Evolutionary conservation across 768 basidiomycete species (phyloP), one percentile per base, ranked within the genome.

Genomic region (Macrolepiota fuliginosa): DNA sequence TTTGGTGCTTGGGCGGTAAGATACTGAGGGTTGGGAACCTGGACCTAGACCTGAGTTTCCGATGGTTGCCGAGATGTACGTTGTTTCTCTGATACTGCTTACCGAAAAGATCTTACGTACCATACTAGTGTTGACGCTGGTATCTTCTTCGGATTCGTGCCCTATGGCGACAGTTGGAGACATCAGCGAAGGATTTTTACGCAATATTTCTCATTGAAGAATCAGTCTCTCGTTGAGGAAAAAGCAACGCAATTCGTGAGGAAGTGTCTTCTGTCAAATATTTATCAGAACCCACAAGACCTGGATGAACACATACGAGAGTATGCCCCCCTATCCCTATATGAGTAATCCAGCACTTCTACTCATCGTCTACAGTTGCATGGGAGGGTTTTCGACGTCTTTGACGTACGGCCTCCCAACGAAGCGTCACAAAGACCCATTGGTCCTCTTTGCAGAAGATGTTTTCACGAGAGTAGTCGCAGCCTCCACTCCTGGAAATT

Each of bases 181-280:
- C 59, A 56, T 40, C 68, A 72, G 24, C 68, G 74, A 1, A 65
- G 66, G n/a, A 61, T 69, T 49, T 65, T 72, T 17, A 69, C 71
- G 15, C 57, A 73, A n/a, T 59, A 69, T 56, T 63, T 76, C 11
- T 70, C 65, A 29, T 53, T 11, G 51, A 53, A 42, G 24, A 29
- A 25, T 25, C 24, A 42, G 11, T 11, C 25, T 17, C 17, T 25
- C 13, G 24, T 27, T 1, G 35, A 56, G 4, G 46, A 56, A 4
- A 27, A 47, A 27, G 42, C 15, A 17, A 3, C 54, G 10, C 19
- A 54, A 13, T 35, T 62, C 13, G 49, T 45, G 4, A 32, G 54
- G 0, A 53, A 32, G 19, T 36, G 47, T 6, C 55, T 62, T 42
- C 27, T 57, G 11, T 55, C 54, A 32, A 56, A 62, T 32, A 22